A percentile compares a stretch with the other conserved stretches of the same genome.
phyloP scores from a whole-genome alignment of 345 rosid species.

The Atalantia buxifolia region DNA sequence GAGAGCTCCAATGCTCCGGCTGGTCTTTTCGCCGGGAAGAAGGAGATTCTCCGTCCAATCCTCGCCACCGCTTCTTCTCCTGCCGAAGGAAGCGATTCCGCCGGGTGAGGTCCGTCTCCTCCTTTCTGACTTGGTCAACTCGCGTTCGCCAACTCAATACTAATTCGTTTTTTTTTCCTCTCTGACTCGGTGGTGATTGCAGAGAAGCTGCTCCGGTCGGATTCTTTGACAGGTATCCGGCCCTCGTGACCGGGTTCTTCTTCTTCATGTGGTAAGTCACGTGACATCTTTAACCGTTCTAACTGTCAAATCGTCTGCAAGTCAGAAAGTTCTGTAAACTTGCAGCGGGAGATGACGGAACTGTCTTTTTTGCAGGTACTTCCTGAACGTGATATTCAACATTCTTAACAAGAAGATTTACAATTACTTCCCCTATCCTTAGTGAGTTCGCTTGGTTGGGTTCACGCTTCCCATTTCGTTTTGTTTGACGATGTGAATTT shows the following conservation, averaged over 20 bases:
- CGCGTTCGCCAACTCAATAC: background rate
- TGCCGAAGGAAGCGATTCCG: conserved; percentile 83
- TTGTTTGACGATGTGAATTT: background rate
- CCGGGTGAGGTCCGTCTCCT: conserved; percentile 95
- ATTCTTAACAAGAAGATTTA: conserved; percentile 97
- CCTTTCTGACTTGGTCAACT: conserved; percentile 38
- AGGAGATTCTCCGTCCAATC: conserved; percentile 47
- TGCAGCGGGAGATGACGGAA: background rate
- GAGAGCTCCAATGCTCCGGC: conserved; percentile 30
- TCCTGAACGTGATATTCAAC: conserved; percentile 94
- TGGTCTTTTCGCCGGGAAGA: conserved; percentile 14
- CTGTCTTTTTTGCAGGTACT: conserved; percentile 49
- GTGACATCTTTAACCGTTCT: background rate
- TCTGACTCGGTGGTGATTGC: conserved; percentile 29
- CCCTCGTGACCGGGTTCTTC: conserved; percentile 85
- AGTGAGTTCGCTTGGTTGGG: conserved; percentile 44
- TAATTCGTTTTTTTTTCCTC: background rate
- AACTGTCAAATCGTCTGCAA: conserved; percentile 4
- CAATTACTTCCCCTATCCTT: conserved; percentile 95
- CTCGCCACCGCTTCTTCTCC: conserved; percentile 68
- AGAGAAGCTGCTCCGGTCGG: conserved; percentile 69
- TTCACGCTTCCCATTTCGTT: background rate
- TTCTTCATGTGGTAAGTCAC: conserved; percentile 93
- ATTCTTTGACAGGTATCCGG: conserved; percentile 68
- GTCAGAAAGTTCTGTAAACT: background rate